These are phyloP conservation scores for Debaryomyces nepalensis DNA, from an alignment of 1,139 yeast genomes.

Conservation along the genomic window DNA sequence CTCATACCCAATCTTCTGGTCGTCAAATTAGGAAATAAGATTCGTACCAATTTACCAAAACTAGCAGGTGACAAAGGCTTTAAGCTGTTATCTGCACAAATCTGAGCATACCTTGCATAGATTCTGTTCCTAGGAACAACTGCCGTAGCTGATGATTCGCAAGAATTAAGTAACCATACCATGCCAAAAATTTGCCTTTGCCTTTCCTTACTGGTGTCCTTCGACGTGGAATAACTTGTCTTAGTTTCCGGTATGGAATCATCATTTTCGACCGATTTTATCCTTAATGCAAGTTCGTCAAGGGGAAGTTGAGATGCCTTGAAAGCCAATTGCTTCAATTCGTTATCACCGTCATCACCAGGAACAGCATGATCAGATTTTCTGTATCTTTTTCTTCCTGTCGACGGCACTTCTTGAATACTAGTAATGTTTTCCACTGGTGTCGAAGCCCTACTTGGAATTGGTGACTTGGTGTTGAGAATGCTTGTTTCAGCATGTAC, in stretches of 20 bases:
- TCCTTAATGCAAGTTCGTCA: constrained; percentile 53
- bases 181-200: constrained; percentile 81
- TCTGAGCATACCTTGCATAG: constrained; percentile 76
- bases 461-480: constrained; percentile 9
- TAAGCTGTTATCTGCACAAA: constrained; percentile 69
- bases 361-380: constrained; percentile 41
- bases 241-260: constrained; percentile 20
- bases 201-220: constrained; percentile 52
- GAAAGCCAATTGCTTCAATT: constrained; percentile 54
- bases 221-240: constrained; percentile 12
- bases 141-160: constrained; percentile 66
- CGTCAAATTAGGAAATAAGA: constrained; percentile 73
- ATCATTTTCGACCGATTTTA: constrained; percentile 51
- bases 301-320: constrained; percentile 48
- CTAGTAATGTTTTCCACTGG: constrained; percentile 13
- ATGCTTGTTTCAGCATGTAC: neutral
- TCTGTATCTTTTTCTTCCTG: constrained; percentile 35
- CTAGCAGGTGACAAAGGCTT: constrained; percentile 86
- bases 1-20: constrained; percentile 87
- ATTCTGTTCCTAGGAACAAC: constrained; percentile 85
- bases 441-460: constrained; percentile 9
- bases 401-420: constrained; percentile 12
- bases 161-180: constrained; percentile 75
- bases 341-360: constrained; percentile 46
- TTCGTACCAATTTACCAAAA: constrained; percentile 80